phyloP scores from a whole-genome alignment of 345 rosid species.

The Pistacia atlantica region DNA sequence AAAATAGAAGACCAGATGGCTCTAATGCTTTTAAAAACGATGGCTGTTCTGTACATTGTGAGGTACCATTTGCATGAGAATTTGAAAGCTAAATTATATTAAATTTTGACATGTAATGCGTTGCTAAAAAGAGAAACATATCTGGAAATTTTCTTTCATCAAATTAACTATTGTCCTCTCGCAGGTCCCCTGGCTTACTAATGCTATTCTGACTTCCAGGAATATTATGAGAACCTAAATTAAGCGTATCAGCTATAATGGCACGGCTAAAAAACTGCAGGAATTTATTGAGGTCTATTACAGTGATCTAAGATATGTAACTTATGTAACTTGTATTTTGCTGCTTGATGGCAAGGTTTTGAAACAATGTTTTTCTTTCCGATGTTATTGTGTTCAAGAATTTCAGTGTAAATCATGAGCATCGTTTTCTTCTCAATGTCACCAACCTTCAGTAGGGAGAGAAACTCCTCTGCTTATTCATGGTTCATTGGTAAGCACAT shows the following conservation, averaged over 20 bases:
- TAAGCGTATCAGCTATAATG: background rate
- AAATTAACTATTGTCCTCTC: background rate
- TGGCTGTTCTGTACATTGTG: constrained; percentile 36
- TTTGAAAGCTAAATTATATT: background rate
- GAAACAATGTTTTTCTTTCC: constrained; percentile 38
- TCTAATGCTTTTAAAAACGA: constrained; percentile 37
- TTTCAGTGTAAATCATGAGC: constrained; percentile 41
- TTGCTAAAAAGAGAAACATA: background rate
- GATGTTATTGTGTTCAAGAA: constrained; percentile 31
- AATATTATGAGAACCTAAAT: background rate
- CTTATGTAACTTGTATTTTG: constrained; percentile 7
- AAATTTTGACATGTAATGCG: background rate
- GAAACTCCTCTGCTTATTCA: constrained; percentile 45
- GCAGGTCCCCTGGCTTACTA: background rate
- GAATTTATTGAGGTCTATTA: background rate
- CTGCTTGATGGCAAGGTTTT: constrained; percentile 51
- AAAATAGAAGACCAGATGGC: constrained; percentile 29
- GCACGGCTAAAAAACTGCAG: background rate
- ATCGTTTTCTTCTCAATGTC: constrained; percentile 44
- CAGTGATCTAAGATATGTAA: constrained; percentile 9
- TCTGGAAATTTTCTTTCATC: background rate
- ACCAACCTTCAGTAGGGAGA: constrained; percentile 43
- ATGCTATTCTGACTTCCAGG: background rate
- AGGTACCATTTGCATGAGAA: constrained; percentile 32
- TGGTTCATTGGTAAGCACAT: constrained; percentile 54